Percentiles rank a stretch among this genome's conserved stretches.
Conservation (phyloP, 2,329 filamentous ascomycete species). For the Fusarium piperis region DNA sequence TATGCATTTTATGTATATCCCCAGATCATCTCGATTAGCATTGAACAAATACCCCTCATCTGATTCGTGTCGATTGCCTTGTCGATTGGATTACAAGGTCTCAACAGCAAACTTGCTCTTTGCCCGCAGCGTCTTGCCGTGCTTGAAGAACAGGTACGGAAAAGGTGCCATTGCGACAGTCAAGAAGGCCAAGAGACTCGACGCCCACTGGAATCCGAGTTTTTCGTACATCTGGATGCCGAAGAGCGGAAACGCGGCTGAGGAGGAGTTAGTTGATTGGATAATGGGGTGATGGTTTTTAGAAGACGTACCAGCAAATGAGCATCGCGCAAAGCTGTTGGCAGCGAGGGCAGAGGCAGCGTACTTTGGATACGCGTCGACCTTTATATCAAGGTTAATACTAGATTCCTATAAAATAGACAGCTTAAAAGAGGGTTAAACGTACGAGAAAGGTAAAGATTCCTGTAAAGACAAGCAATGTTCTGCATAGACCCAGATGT, state of each 20-base stretch:
- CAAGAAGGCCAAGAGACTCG: conserved; percentile 29
- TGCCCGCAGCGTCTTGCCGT: conserved; percentile 23
- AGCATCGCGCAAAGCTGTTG: conserved; percentile 33
- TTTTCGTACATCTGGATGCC: conserved; percentile 33
- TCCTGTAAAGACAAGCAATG: conserved; percentile 19
- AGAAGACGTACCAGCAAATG: conserved; percentile 17
- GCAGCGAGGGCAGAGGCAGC: conserved; percentile 35
- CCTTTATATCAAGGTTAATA: neutral
- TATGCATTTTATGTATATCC: neutral
- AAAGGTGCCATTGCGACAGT: conserved; percentile 32
- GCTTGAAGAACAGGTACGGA: conserved; percentile 33
- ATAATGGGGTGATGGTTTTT: accelerated
- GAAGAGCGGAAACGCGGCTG: conserved; percentile 27
- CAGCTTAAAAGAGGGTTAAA: neutral
- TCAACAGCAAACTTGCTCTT: conserved; percentile 30
- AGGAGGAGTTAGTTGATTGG: neutral
- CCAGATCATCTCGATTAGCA: neutral
- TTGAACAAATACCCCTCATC: neutral
- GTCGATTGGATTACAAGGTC: neutral
- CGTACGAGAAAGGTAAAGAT: conserved; percentile 32
- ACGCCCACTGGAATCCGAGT: conserved; percentile 32
- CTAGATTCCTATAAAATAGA: neutral
- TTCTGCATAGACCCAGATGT: neutral
- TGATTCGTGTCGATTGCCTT: neutral
- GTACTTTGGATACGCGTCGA: conserved; percentile 32